phyloP scores from a whole-genome alignment of 1,284 basidiomycete species.

The Peniophora sp. region DNA sequence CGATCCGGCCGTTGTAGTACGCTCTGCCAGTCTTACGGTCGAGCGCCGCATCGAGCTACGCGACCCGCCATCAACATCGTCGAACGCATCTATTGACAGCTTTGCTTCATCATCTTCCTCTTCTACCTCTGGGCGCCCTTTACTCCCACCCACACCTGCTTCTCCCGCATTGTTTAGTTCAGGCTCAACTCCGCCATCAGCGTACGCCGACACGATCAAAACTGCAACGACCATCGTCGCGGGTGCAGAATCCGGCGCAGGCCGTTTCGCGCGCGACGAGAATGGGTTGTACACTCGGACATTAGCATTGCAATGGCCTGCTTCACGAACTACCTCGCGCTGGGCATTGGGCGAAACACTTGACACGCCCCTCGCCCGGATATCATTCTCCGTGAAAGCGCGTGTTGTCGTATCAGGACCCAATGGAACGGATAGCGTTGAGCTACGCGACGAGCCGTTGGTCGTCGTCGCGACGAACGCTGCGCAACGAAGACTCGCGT shows the following conservation, averaged over 20 bases:
- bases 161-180: constrained; percentile 11
- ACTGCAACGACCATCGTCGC: constrained; percentile 43
- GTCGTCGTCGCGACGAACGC: constrained; percentile 60
- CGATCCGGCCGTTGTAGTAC: constrained; percentile 23
- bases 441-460: constrained; percentile 62
- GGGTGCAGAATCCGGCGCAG: constrained; percentile 44
- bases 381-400: constrained; percentile 61
- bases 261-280: constrained; percentile 43
- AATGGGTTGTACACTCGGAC: constrained; percentile 55
- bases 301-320: constrained; percentile 65
- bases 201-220: constrained; percentile 27
- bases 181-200: constrained; percentile 10
- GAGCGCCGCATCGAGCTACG: constrained; percentile 32
- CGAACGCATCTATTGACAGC: constrained; percentile 14
- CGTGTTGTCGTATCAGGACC: constrained; percentile 57
- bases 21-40: constrained; percentile 26
- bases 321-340: constrained; percentile 53
- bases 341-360: constrained; percentile 76
- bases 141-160: constrained; percentile 8
- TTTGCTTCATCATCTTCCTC: constrained; percentile 13
- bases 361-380: constrained; percentile 53
- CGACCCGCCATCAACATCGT: constrained; percentile 9
- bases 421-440: constrained; percentile 49
- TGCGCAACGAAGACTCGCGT: constrained; percentile 57
- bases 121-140: constrained; percentile 10